Conservation (phyloP, 2,329 filamentous ascomycete species). For the Acarospora socialis region DNA sequence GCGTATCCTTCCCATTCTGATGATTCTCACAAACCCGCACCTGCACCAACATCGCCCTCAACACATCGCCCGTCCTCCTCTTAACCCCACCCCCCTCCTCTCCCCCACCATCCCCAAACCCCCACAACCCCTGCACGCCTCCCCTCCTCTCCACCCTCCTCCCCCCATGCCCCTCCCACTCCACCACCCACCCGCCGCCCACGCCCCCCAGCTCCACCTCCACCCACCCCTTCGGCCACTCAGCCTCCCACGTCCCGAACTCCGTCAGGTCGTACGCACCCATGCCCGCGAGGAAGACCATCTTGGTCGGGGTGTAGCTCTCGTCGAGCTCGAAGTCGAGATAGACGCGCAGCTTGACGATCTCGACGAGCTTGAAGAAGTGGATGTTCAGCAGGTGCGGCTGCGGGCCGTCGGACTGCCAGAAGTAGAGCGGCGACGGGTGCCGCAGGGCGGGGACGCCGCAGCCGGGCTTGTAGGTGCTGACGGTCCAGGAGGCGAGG, state of each 20-base stretch:
- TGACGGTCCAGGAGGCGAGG: conserved; percentile 52
- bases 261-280: conserved; percentile 84
- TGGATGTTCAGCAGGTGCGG: conserved; percentile 50
- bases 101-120: conserved; percentile 11
- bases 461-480: conserved; percentile 47
- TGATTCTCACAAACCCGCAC: conserved; percentile 90
- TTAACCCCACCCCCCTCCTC: conserved; percentile 15
- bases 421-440: conserved; percentile 43
- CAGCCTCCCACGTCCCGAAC: conserved; percentile 67
- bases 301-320: conserved; percentile 89
- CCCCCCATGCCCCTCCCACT: conserved; percentile 13
- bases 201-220: conserved; percentile 60
- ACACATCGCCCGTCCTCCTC: conserved; percentile 14
- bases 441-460: conserved; percentile 45
- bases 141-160: conserved; percentile 3
- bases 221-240: conserved; percentile 70
- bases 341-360: conserved; percentile 39
- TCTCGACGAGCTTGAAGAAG: conserved; percentile 41
- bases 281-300: conserved; percentile 76
- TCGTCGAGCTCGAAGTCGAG: conserved; percentile 90
- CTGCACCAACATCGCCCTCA: conserved; percentile 73
- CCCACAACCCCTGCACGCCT: conserved; percentile 6
- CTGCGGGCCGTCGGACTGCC: conserved; percentile 53
- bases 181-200: conserved; percentile 20
- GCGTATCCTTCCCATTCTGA: conserved; percentile 98